Evolutionary conservation across 1,139 yeast species (phyloP).

Genomic region (Meyerozyma guilliermondii): DNA sequence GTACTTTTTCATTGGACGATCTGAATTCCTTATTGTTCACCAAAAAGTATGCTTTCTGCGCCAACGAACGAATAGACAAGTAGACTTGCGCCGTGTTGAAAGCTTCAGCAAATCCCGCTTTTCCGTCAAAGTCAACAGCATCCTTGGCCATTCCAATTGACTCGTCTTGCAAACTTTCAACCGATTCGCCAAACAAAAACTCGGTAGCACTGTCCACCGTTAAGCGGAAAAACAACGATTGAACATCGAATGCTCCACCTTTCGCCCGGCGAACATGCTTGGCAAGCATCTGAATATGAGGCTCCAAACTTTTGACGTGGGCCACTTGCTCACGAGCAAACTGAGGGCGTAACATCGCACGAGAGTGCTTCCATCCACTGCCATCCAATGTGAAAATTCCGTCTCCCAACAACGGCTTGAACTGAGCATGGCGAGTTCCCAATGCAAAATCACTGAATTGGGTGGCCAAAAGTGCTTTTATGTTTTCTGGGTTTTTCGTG

Average conservation of each 20-base stretch:
- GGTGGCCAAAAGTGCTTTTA: slow-evolving; percentile 37
- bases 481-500: slow-evolving; percentile 35
- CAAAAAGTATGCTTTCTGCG: slow-evolving; percentile 32
- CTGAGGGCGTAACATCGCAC: slow-evolving; percentile 57
- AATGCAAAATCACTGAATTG: slow-evolving; percentile 49
- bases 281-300: slow-evolving; percentile 37
- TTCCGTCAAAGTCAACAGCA: slow-evolving; percentile 18
- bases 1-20: slow-evolving; percentile 17
- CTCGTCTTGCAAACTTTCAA: slow-evolving; percentile 32
- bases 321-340: slow-evolving; percentile 52
- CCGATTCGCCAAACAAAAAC: slow-evolving; percentile 54
- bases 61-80: slow-evolving; percentile 32
- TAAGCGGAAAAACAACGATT: slow-evolving; percentile 42
- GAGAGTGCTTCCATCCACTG: slow-evolving; percentile 52
- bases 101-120: slow-evolving; percentile 18
- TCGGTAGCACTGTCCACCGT: slow-evolving; percentile 59
- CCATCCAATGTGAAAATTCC: slow-evolving; percentile 57
- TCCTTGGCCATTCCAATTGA: slow-evolving; percentile 13
- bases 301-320: slow-evolving; percentile 43
- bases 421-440: slow-evolving; percentile 42
- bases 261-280: slow-evolving; percentile 23
- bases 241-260: slow-evolving; percentile 36
- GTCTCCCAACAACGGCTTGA: slow-evolving; percentile 46
- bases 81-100: slow-evolving; percentile 37
- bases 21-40: slow-evolving; percentile 29